Conservation (phyloP, 2,329 filamentous ascomycete species). For the Pseudogymnoascus sp. region DNA sequence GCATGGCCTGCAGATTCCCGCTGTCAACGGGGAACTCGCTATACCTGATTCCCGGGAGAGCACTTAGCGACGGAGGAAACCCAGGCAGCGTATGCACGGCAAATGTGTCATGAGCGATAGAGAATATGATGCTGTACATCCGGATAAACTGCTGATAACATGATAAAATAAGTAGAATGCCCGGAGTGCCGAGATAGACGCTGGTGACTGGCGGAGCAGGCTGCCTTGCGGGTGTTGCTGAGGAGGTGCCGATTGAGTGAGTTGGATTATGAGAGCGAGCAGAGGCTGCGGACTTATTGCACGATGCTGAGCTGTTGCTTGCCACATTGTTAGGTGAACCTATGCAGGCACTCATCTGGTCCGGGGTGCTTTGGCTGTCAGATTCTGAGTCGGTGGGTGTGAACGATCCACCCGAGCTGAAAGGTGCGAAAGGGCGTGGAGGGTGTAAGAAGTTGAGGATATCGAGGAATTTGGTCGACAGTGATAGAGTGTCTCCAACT, state of each 20-base stretch:
- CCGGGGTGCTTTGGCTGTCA: background rate
- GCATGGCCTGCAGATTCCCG: background rate
- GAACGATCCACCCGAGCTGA: background rate
- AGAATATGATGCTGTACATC: constrained; percentile 2
- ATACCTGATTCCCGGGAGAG: background rate
- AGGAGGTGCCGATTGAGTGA: background rate
- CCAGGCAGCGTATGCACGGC: background rate
- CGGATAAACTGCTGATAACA: constrained; percentile 4
- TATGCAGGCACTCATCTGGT: background rate
- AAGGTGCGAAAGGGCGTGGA: background rate
- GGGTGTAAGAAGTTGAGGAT: background rate
- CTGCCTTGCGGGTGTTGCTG: background rate
- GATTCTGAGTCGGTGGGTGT: background rate
- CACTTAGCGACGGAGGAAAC: background rate
- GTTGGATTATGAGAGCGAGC: background rate
- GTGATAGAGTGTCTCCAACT: background rate
- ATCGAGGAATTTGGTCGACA: background rate
- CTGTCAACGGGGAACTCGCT: background rate
- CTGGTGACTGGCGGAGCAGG: background rate
- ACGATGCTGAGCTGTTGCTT: background rate
- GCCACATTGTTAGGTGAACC: background rate
- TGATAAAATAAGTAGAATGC: background rate
- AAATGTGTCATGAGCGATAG: background rate
- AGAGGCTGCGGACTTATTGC: background rate
- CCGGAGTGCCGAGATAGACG: background rate